These are phyloP conservation scores for Lachnellula hyalina DNA, from an alignment of 2,329 filamentous ascomycete species.

Conservation along the genomic window DNA sequence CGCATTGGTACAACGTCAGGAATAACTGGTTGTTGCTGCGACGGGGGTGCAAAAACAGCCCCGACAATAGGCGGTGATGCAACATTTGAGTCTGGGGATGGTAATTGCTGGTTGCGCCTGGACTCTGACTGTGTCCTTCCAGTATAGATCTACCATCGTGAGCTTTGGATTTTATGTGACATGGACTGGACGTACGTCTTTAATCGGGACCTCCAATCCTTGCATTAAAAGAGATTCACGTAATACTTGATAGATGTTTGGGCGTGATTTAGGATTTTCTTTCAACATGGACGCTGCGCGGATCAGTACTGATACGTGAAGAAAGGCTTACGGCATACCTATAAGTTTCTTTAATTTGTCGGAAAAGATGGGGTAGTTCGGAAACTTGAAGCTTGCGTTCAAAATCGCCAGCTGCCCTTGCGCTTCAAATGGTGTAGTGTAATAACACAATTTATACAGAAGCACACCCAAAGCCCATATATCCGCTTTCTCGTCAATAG, in stretches of 20 bases:
- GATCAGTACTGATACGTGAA: slow-evolving; percentile 12
- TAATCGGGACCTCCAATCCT: slow-evolving; percentile 77
- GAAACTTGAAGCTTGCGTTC: slow-evolving; percentile 91
- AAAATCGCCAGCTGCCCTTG: slow-evolving; percentile 96
- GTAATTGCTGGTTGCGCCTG: slow-evolving; percentile 52
- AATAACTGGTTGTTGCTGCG: slow-evolving; percentile 64
- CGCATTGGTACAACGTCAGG: slow-evolving; percentile 94
- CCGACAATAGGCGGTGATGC: slow-evolving; percentile 60
- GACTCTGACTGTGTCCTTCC: slow-evolving; percentile 59
- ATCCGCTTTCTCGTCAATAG: slow-evolving; percentile 97
- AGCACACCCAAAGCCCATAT: slow-evolving; percentile 94
- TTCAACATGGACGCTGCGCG: slow-evolving; percentile 76
- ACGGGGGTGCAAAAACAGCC: slow-evolving; percentile 72
- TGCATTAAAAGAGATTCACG: slow-evolving; percentile 85
- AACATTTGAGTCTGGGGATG: slow-evolving; percentile 47
- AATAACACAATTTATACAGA: slow-evolving; percentile 97
- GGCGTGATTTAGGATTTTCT: slow-evolving; percentile 69
- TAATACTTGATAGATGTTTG: slow-evolving; percentile 92
- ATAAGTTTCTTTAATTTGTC: slow-evolving; percentile 86
- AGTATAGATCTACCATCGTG: slow-evolving; percentile 60
- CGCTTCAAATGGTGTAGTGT: slow-evolving; percentile 97
- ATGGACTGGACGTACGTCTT: slow-evolving; percentile 62
- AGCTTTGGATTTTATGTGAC: slow-evolving; percentile 3
- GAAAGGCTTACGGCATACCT: slow-evolving; percentile 48
- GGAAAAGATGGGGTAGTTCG: slow-evolving; percentile 82